These are phyloP conservation scores for Capsella rubella DNA, from an alignment of 441 rosid species.

Conservation along the genomic window DNA sequence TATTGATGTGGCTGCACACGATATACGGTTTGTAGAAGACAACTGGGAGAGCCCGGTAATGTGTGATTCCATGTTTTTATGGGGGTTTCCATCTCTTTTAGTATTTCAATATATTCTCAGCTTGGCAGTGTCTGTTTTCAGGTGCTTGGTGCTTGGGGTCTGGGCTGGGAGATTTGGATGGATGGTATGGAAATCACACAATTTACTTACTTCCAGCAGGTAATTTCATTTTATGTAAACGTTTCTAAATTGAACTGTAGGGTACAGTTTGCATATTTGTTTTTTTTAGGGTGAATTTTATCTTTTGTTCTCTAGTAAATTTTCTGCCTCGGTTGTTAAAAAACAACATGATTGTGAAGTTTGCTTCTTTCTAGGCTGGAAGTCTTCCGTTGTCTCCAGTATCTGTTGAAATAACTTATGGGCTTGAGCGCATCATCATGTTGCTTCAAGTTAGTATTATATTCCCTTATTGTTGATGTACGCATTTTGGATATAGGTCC, in stretches of 20 bases:
- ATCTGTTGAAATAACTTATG: conserved; percentile 98
- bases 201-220: conserved; percentile 99
- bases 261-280: background rate
- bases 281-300: background rate
- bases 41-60: conserved; percentile 99
- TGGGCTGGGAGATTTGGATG: conserved; percentile 99
- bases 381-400: conserved; percentile 90
- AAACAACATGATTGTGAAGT: conserved; percentile 27
- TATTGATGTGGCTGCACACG: conserved; percentile 83
- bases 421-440: conserved; percentile 97
- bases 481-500: conserved; percentile 27
- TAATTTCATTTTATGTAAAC: conserved; percentile 35
- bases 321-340: conserved; percentile 22
- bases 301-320: background rate
- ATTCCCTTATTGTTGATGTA: background rate
- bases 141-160: conserved; percentile 99
- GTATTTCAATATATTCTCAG: conserved; percentile 15
- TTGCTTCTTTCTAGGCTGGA: conserved; percentile 69
- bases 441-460: conserved; percentile 78
- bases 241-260: background rate
- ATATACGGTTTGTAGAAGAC: conserved; percentile 99
- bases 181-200: conserved; percentile 99
- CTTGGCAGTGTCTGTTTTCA: conserved; percentile 36
- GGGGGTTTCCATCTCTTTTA: background rate
- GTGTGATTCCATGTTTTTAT: conserved; percentile 13